Evolutionary conservation across 164 flowering plant genomes (phyloP), one percentile per base, ranked within the genome.

Genomic region (Dillenia turbinata): DNA sequence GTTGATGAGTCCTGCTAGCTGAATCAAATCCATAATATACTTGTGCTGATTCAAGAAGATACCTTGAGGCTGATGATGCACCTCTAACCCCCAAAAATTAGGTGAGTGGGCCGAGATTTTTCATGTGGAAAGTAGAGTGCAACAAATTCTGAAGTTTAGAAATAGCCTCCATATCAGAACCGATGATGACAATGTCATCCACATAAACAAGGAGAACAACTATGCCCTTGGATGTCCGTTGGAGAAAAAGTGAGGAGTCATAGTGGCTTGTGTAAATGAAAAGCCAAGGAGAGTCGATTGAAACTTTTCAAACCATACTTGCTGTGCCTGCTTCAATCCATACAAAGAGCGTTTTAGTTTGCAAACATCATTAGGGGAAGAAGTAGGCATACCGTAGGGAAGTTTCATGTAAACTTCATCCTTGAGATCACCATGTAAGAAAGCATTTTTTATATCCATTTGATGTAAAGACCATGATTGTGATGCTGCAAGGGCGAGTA

Each of bases 281-380:
- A 60, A 60, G 19, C 12, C 22, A 12, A 59, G 52, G 5, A 59
- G 40, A 24, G 63, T 60, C 0, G 45, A 10, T 0, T 45, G 54
- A 33, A 60, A 49, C 44, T 60, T 60, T n/a, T 60, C 54, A 49
- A 60, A 60, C 63, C 62, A 59, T 22, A 26, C 33, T 26, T 2
- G 33, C 5, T 3, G 33, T 26, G 3, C 33, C 3, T 26, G 0
- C 3, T 26, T 26, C 33, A 26, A 26, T 1, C 33, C 33, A 26
- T 26, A 26, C 33, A 26, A 26, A 2, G 33, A 26, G 44, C 44
- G 1, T 14, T 22, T 17, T 19, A 59, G n/a, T 9, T 15, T 9
- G 13, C 44, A 47, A 47, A 59, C 62, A 3, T 48, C 44, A 45
- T 8, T 9, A 47, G 52, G 9, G 11, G 62, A 12, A 9, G 52